Base-by-base conservation (phyloP, 2,329 filamentous ascomycete species). In the Neonectria neomacrospora region DNA sequence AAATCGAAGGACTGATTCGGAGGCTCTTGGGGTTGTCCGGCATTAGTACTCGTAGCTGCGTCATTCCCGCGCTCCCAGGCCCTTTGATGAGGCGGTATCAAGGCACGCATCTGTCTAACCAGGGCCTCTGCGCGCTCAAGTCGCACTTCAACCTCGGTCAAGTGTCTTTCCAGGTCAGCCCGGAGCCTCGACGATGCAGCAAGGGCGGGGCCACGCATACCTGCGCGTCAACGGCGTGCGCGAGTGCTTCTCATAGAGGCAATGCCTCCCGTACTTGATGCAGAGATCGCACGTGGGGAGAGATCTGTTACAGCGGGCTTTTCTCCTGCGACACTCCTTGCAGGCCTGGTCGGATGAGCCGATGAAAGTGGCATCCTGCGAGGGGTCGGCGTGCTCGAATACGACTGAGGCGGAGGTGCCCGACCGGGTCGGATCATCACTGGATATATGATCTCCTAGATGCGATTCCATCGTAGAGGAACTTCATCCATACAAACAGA, bases 221-320 rank as follows among this genome's bases (percentile, higher is more conserved):
- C 79, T 83, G 45, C 82, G 75, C 5, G 82, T 85, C 63, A 84
- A 72, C 5, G 82, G 82, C 12, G 82, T 84, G 47, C 79, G 76
- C n/a, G 77, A 76, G 54, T 82, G 79, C 65, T 80, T 82, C 67
- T 84, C 82, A 59, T 85, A 85, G 7, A 83, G 72, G 63, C 82
- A 85, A 63, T 81, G 79, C 14, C 82, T 73, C 44, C 79, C 75
- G 66, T 82, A 81, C 59, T 79, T 79, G 51, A 77, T 69, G 67
- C 81, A 84, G 16, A 79, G 69, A 41, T 75, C 73, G 63, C 79
- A 81, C 3, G 73, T 78, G 11, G 79, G 79, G 30, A 80, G 71
- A 4, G 71, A 72, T 41, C 74, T 72, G 58, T 80, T 76, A 65
- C 79, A 81, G 47, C 78, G 74, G 12, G 79, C 76, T 67, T 81